A percentile compares a stretch with the other conserved stretches of the same genome.
These are phyloP conservation scores for Monosporascus sp. DNA, from an alignment of 2,329 filamentous ascomycete species.

Conservation along the genomic window DNA sequence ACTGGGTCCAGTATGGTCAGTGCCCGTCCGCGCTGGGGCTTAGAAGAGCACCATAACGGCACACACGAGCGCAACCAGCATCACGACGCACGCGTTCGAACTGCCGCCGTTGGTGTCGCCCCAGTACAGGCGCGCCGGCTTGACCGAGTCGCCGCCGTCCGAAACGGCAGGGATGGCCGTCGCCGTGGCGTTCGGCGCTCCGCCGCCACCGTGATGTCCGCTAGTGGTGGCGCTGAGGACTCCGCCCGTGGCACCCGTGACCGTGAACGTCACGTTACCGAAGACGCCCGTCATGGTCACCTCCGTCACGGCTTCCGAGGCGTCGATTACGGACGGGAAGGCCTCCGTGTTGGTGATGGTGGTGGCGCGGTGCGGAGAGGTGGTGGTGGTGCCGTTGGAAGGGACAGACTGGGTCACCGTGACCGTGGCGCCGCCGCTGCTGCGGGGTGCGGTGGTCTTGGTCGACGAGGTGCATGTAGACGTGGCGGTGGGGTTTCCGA, in stretches of 20 bases:
- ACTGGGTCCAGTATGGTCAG: too few relatives aligned
- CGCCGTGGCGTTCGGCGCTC: neutral
- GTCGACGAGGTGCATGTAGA: too few relatives aligned
- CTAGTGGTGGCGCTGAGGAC: neutral
- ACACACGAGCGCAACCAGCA: conserved; percentile 1
- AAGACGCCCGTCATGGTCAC: too few relatives aligned
- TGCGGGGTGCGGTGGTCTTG: too few relatives aligned
- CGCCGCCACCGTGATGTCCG: neutral
- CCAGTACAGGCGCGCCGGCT: neutral
- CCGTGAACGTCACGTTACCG: too few relatives aligned
- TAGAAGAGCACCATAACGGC: neutral
- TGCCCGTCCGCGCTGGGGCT: neutral
- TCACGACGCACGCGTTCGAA: conserved; percentile 3
- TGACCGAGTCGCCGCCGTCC: neutral
- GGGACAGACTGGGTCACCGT: too few relatives aligned
- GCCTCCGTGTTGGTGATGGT: too few relatives aligned
- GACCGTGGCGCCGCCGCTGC: too few relatives aligned
- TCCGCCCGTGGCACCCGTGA: neutral
- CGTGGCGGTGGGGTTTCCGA: neutral
- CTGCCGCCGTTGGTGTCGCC: conserved; percentile 3
- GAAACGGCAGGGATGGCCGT: neutral
- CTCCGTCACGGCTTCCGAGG: too few relatives aligned
- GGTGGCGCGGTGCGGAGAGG: too few relatives aligned
- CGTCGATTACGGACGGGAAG: too few relatives aligned
- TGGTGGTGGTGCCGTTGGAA: too few relatives aligned